Evolutionary conservation across 805 yeast species (phyloP).

Genomic region (Candida boidinii): DNA sequence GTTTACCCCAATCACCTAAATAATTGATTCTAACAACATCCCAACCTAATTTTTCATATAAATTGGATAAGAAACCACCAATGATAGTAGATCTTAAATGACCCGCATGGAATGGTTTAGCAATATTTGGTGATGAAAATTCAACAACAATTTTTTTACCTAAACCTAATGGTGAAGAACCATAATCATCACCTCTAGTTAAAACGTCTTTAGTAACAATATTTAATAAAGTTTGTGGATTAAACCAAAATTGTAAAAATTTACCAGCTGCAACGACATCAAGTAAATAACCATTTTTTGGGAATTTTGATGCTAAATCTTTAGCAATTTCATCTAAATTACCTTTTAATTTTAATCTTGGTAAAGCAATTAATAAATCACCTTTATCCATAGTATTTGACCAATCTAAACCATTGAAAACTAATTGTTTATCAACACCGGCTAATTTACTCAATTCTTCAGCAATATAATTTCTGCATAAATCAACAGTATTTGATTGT

Average conservation of each 20-base stretch:
- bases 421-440: slow-evolving; percentile 59
- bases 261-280: slow-evolving; percentile 81
- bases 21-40: slow-evolving; percentile 89
- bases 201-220: slow-evolving; percentile 66
- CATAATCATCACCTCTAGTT: slow-evolving; percentile 53
- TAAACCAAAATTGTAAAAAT: slow-evolving; percentile 83
- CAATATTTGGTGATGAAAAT: slow-evolving; percentile 96
- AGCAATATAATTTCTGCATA: slow-evolving; percentile 84
- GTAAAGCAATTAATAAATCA: slow-evolving; percentile 86
- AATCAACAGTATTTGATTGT: slow-evolving; percentile 71
- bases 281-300: slow-evolving; percentile 58
- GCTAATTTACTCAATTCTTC: slow-evolving; percentile 66
- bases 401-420: slow-evolving; percentile 82
- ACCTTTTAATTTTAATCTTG: slow-evolving; percentile 80
- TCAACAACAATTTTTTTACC: slow-evolving; percentile 73
- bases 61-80: slow-evolving; percentile 89
- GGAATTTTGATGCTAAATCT: slow-evolving; percentile 75
- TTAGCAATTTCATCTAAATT: slow-evolving; percentile 67
- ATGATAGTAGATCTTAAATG: slow-evolving; percentile 96
- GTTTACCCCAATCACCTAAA: slow-evolving; percentile 99
- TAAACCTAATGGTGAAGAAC: slow-evolving; percentile 64
- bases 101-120: slow-evolving; percentile 99
- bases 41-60: slow-evolving; percentile 89
- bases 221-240: slow-evolving; percentile 55
- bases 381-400: slow-evolving; percentile 84